phyloP scores from a whole-genome alignment of 2,329 filamentous ascomycete genomes.

The Penicillium brasilianum region DNA sequence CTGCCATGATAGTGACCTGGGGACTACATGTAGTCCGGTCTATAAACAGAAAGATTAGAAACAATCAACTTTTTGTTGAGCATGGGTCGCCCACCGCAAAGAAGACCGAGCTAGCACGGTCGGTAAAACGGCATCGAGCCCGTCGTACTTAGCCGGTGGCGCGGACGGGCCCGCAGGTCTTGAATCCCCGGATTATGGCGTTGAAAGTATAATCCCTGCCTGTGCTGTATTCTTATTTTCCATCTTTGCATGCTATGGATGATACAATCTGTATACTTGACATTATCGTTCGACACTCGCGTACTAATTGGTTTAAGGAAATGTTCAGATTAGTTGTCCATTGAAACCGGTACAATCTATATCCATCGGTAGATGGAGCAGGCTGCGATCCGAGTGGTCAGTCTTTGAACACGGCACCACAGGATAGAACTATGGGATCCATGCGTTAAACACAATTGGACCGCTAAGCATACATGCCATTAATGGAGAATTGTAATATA shows the following conservation, averaged over 20 bases:
- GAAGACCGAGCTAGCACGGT: background rate
- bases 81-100: background rate
- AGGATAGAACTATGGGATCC: background rate
- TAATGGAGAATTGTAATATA: no score
- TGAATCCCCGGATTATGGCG: background rate
- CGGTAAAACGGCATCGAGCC: background rate
- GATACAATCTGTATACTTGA: no score
- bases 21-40: no score
- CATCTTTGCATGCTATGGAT: no score
- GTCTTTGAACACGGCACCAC: background rate
- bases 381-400: slow-evolving; percentile 1
- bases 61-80: background rate
- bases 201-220: background rate
- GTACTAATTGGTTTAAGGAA: no score
- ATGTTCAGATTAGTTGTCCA: background rate
- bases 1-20: slow-evolving; percentile 9
- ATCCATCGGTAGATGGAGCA: slow-evolving; percentile 16
- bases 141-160: background rate
- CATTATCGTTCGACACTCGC: no score
- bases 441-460: background rate
- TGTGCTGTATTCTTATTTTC: background rate
- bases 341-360: slow-evolving; percentile 11
- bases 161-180: background rate
- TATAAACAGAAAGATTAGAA: background rate
- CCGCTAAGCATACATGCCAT: background rate